Evolutionary conservation across 169 alveolate species (phyloP).

Genomic region (Plasmodium ovale): DNA sequence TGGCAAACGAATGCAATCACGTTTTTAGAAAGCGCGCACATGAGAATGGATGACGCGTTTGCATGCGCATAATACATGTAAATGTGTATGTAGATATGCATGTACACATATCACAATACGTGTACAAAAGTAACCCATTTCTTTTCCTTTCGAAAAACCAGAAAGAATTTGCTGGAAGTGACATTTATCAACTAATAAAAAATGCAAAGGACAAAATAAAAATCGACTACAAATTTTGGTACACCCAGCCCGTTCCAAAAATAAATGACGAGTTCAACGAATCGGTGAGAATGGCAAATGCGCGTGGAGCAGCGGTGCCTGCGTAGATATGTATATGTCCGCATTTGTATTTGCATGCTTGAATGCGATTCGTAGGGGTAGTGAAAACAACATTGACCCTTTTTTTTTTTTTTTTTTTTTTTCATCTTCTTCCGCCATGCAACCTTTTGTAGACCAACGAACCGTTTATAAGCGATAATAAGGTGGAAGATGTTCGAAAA

Average conservation of each 20-base stretch:
- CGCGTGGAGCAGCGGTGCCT: constrained; percentile 15
- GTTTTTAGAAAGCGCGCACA: background rate
- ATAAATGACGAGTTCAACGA: constrained; percentile 83
- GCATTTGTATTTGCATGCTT: background rate
- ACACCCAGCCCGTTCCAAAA: constrained; percentile 96
- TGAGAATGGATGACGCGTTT: background rate
- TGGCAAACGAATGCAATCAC: background rate
- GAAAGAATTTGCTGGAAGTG: constrained; percentile 64
- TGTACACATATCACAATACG: background rate
- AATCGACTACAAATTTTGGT: constrained; percentile 94
- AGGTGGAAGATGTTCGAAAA: constrained; percentile 65
- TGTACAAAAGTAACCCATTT: background rate
- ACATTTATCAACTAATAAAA: constrained; percentile 48
- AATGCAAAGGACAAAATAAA: constrained; percentile 59
- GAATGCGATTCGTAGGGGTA: no score
- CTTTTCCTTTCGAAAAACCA: constrained; percentile 2
- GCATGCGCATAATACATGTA: background rate
- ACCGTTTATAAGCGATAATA: constrained; percentile 75
- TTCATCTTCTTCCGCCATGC: no score
- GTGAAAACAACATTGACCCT: no score
- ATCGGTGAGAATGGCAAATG: constrained; percentile 28
- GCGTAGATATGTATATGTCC: background rate
- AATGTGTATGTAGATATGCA: background rate
- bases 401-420: background rate
- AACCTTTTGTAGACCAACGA: constrained; percentile 76